Conservation (phyloP, 1,139 yeast species). For the Scheffersomyces titani region DNA sequence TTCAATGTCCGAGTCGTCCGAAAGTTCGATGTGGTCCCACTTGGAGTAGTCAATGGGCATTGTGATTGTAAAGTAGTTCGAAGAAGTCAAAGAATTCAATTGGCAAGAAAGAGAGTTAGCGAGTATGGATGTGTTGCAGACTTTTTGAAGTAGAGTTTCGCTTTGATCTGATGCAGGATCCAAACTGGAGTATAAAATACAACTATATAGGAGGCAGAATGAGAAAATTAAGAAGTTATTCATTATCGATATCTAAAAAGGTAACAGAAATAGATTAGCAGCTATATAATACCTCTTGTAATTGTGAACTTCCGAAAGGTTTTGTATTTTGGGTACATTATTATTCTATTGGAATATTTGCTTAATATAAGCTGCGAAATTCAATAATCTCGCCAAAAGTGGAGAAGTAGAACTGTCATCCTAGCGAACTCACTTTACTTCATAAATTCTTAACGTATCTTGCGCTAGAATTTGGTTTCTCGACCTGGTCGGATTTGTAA, state of each 20-base stretch:
- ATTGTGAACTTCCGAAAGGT: neutral
- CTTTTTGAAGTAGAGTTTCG: neutral
- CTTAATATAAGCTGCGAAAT: neutral
- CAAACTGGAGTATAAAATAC: neutral
- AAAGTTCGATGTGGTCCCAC: constrained; percentile 94
- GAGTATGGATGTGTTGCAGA: neutral
- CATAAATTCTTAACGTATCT: no score
- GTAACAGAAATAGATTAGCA: neutral
- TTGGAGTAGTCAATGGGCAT: constrained; percentile 93
- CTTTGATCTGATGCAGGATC: neutral
- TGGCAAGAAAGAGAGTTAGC: neutral
- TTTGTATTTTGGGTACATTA: neutral
- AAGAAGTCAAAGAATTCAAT: neutral
- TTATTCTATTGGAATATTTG: neutral
- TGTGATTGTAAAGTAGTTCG: constrained; percentile 1
- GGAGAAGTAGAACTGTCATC: neutral
- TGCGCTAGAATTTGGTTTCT: no score
- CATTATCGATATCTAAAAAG: no score
- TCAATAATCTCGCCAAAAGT: neutral
- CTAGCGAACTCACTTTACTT: no score
- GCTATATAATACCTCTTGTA: neutral
- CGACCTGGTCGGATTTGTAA: no score
- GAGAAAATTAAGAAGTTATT: neutral
- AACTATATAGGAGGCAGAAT: neutral
- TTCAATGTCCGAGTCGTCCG: constrained; percentile 95